Evolutionary conservation across 345 rosid genomes (phyloP).

Genomic region (Eutrema yunnanense): DNA sequence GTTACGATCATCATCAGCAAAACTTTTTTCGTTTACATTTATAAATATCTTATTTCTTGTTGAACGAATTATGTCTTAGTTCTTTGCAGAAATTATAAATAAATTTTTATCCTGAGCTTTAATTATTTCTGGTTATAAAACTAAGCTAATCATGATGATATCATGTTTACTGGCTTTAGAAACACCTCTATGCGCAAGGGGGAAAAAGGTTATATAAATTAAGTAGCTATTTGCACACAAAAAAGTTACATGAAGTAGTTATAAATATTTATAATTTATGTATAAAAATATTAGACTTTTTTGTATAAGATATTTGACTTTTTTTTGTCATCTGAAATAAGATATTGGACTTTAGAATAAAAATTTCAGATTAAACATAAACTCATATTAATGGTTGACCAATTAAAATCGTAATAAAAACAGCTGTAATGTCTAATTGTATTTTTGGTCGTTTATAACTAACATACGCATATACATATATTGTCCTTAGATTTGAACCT

Average conservation of each 20-base stretch:
- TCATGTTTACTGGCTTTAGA: slow-evolving; percentile 17
- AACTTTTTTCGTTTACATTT: slow-evolving; percentile 11
- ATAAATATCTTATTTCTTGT: not conserved
- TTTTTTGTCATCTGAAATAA: too few relatives aligned
- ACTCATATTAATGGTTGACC: not conserved
- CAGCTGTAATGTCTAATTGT: too few relatives aligned
- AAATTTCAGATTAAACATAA: not conserved
- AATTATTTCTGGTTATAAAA: not conserved
- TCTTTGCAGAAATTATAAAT: not conserved
- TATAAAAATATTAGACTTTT: too few relatives aligned
- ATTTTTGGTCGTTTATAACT: not conserved
- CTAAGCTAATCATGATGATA: slow-evolving; percentile 26
- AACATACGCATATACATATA: not conserved
- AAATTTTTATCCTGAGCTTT: slow-evolving; percentile 1
- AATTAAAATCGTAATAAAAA: not conserved
- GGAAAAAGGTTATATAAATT: not conserved
- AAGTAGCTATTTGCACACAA: not conserved
- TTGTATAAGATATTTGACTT: not conserved
- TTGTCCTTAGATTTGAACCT: not conserved
- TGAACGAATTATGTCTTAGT: not conserved
- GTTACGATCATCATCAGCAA: slow-evolving; percentile 26
- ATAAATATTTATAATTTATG: not conserved
- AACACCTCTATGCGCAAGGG: not conserved
- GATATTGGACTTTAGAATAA: not conserved
- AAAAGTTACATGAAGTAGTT: not conserved